Evolutionary conservation across 352 stramenopile genomes (phyloP).

Genomic region (Thraustochytrium sp.): DNA sequence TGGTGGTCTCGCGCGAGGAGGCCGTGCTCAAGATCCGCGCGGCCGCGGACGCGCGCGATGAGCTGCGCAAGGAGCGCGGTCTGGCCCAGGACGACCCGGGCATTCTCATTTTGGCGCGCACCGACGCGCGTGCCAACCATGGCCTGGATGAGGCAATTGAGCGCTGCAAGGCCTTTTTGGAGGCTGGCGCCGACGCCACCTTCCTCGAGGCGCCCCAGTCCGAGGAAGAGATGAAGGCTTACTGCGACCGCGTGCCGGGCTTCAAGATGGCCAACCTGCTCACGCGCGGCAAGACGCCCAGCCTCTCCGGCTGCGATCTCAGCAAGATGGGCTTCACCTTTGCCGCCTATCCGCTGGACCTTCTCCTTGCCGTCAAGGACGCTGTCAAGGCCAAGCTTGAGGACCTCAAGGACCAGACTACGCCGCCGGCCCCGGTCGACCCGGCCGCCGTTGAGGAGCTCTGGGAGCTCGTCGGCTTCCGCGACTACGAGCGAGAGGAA

Average conservation of each 20-base stretch:
- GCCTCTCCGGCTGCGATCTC: slow-evolving; percentile 74
- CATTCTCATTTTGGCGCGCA: slow-evolving; percentile 86
- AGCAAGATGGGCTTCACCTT: slow-evolving; percentile 84
- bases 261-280: slow-evolving; percentile 91
- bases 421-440: background rate
- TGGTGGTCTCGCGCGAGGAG: slow-evolving; percentile 72
- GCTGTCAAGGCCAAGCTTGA: background rate
- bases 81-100: slow-evolving; percentile 67
- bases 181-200: slow-evolving; percentile 85
- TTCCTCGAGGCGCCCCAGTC: slow-evolving; percentile 85
- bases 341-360: slow-evolving; percentile 82
- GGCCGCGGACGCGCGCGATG: slow-evolving; percentile 72
- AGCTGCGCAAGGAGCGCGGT: background rate
- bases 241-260: slow-evolving; percentile 76
- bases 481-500: background rate
- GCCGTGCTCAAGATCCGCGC: slow-evolving; percentile 72
- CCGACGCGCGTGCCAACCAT: slow-evolving; percentile 78
- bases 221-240: slow-evolving; percentile 80
- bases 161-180: slow-evolving; percentile 79
- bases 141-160: slow-evolving; percentile 82
- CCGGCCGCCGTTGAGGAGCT: background rate
- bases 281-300: slow-evolving; percentile 83
- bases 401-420: background rate
- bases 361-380: slow-evolving; percentile 56
- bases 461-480: background rate